These are phyloP conservation scores for Plasmodium falciparum DNA, from an alignment of 169 alveolate genomes.

Conservation along the genomic window DNA sequence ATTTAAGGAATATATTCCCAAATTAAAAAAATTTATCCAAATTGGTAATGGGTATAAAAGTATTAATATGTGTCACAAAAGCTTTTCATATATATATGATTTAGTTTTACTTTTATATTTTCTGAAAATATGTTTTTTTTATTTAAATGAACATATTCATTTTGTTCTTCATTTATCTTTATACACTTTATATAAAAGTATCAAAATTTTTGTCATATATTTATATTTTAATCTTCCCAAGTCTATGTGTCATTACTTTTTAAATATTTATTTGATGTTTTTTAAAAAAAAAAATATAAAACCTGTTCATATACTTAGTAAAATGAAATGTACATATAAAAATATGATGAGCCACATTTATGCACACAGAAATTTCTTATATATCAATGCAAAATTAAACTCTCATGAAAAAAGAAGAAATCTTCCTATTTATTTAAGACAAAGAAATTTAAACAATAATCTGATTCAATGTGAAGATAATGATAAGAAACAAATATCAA, in stretches of 20 bases:
- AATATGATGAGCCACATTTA: conserved; percentile 11
- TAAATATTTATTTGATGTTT: conserved; percentile 40
- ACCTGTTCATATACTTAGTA: conserved; percentile 1
- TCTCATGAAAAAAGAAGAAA: not conserved
- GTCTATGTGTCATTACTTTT: conserved; percentile 45
- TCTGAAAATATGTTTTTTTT: conserved; percentile 24
- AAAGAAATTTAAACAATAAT: too few relatives aligned
- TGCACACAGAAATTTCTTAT: conserved; percentile 6
- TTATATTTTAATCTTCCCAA: conserved; percentile 54
- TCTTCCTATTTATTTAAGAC: too few relatives aligned
- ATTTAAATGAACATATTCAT: conserved; percentile 62
- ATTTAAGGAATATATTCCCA: conserved; percentile 9
- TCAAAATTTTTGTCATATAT: conserved; percentile 44
- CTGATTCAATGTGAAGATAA: too few relatives aligned
- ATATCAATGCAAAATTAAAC: not conserved
- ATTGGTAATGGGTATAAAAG: conserved; percentile 70
- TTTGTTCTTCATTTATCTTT: conserved; percentile 36
- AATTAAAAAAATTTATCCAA: conserved; percentile 37
- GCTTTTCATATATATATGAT: conserved; percentile 66
- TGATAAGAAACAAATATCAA: not conserved
- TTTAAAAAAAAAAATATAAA: conserved; percentile 33
- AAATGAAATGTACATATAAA: conserved; percentile 43
- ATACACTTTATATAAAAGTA: conserved; percentile 26
- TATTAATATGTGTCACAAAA: conserved; percentile 38
- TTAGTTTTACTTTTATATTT: conserved; percentile 44